Percentiles rank a stretch among this genome's conserved stretches.
phyloP scores from a whole-genome alignment of 1,284 basidiomycete species.

The Ustanciosporium gigantosporum region DNA sequence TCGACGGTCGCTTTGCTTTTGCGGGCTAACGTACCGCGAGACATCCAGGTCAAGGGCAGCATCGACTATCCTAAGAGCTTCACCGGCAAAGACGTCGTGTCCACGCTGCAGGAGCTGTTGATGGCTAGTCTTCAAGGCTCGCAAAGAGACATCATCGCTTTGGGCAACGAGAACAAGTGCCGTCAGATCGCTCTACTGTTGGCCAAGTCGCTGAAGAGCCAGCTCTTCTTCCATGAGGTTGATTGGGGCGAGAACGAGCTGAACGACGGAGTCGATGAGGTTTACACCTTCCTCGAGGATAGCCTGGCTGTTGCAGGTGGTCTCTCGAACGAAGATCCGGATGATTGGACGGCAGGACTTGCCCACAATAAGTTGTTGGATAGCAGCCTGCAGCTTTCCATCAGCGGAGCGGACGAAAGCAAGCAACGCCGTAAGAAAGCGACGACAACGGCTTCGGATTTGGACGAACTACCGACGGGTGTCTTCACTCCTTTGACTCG shows the following conservation, averaged over 20 bases:
- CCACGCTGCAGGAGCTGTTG: slow-evolving; percentile 44
- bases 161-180: slow-evolving; percentile 2
- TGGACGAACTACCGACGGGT: slow-evolving; percentile 79
- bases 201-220: slow-evolving; percentile 83
- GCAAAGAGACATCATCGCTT: slow-evolving; percentile 63
- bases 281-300: slow-evolving; percentile 94
- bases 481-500: slow-evolving; percentile 95
- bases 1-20: slow-evolving; percentile 86
- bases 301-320: slow-evolving; percentile 25
- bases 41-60: slow-evolving; percentile 71
- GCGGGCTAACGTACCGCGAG: slow-evolving; percentile 80
- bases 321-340: slow-evolving; percentile 8
- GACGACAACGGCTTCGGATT: slow-evolving; percentile 50
- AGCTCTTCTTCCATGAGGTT: slow-evolving; percentile 95
- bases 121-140: slow-evolving; percentile 10
- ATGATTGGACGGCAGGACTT: slow-evolving; percentile 29
- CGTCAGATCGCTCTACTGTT: slow-evolving; percentile 79
- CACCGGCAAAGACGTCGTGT: slow-evolving; percentile 55
- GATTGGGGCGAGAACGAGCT: slow-evolving; percentile 86
- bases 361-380: slow-evolving; percentile 18
- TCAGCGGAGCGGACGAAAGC: slow-evolving; percentile 4
- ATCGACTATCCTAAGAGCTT: slow-evolving; percentile 57
- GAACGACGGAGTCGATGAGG: slow-evolving; percentile 88
- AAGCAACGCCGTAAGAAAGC: slow-evolving; percentile 9
- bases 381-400: slow-evolving; percentile 14